Conservation (phyloP, 2,329 filamentous ascomycete species). For the Arthrobotrys pseudoclavata region DNA sequence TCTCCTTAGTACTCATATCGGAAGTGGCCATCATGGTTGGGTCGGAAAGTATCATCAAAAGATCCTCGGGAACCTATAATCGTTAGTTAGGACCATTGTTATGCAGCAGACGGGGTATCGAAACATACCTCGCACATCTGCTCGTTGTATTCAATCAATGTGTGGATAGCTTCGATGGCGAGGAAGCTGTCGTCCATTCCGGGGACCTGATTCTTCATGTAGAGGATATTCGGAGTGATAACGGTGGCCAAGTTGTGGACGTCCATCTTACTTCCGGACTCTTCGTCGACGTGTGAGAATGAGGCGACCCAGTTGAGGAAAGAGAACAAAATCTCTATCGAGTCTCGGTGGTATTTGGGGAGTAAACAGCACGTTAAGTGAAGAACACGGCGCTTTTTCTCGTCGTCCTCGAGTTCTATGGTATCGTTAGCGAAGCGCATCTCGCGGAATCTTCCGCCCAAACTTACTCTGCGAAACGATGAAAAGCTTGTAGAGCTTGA, state of each 20-base stretch:
- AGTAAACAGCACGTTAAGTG: conserved; percentile 93
- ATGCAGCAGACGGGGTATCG: conserved; percentile 19
- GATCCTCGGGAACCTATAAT: conserved; percentile 87
- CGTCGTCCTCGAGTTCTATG: conserved; percentile 80
- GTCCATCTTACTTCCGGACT: conserved; percentile 98
- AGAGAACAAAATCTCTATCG: conserved; percentile 92
- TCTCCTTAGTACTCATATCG: conserved; percentile 96
- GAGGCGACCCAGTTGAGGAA: conserved; percentile 98
- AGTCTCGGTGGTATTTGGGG: conserved; percentile 92
- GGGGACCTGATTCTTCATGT: conserved; percentile 73
- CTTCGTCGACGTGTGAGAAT: conserved; percentile 96
- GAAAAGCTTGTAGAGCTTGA: conserved; percentile 93
- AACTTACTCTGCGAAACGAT: conserved; percentile 83
- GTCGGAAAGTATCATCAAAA: conserved; percentile 87
- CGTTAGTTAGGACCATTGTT: neutral
- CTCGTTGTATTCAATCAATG: conserved; percentile 91
- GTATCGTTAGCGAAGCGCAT: conserved; percentile 47
- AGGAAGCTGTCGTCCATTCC: conserved; percentile 89
- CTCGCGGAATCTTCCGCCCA: neutral
- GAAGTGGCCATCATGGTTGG: conserved; percentile 82
- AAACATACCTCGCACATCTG: conserved; percentile 92
- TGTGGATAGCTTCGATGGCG: conserved; percentile 92
- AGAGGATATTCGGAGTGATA: conserved; percentile 94
- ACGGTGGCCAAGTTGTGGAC: conserved; percentile 97
- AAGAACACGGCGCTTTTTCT: conserved; percentile 84